Evolutionary conservation across 495 filamentous ascomycete genomes (phyloP).

Genomic region (Talaromyces thailandensis): DNA sequence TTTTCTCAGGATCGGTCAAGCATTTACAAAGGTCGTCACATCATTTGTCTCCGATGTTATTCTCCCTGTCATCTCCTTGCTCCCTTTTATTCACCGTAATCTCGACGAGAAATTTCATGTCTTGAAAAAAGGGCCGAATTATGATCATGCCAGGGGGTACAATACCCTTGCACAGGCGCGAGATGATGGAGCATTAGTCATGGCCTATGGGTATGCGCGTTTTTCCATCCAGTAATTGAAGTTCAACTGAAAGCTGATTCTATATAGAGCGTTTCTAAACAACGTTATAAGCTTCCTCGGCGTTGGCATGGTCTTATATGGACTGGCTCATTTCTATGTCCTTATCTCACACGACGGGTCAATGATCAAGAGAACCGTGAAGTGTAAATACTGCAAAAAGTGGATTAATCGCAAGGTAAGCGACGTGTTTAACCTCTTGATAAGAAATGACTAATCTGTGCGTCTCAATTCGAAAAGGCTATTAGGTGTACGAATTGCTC

Average conservation of each 20-base stretch:
- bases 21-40: conserved; percentile 64
- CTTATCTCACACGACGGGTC: conserved; percentile 45
- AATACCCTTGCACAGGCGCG: conserved; percentile 60
- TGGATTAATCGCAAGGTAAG: conserved; percentile 55
- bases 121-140: conserved; percentile 46
- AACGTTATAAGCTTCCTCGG: conserved; percentile 56
- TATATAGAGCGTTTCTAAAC: conserved; percentile 51
- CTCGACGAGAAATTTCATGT: conserved; percentile 70
- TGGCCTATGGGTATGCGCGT: conserved; percentile 55
- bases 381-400: conserved; percentile 66
- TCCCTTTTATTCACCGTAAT: conserved; percentile 62
- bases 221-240: not conserved
- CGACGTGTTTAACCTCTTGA: not conserved
- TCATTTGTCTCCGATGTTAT: conserved; percentile 66
- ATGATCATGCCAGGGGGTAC: conserved; percentile 39
- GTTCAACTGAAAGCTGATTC: not conserved
- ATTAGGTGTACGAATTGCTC: conserved; percentile 62
- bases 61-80: conserved; percentile 57
- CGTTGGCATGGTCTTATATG: conserved; percentile 57
- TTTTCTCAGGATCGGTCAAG: conserved; percentile 48
- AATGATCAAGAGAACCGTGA: conserved; percentile 61
- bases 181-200: conserved; percentile 60
- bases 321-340: conserved; percentile 57
- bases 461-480: conserved; percentile 29
- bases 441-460: not conserved